A percentile compares a stretch with the other conserved stretches of the same genome.
These are phyloP conservation scores for Alternaria atra DNA, from an alignment of 2,329 filamentous ascomycete genomes.

Conservation along the genomic window DNA sequence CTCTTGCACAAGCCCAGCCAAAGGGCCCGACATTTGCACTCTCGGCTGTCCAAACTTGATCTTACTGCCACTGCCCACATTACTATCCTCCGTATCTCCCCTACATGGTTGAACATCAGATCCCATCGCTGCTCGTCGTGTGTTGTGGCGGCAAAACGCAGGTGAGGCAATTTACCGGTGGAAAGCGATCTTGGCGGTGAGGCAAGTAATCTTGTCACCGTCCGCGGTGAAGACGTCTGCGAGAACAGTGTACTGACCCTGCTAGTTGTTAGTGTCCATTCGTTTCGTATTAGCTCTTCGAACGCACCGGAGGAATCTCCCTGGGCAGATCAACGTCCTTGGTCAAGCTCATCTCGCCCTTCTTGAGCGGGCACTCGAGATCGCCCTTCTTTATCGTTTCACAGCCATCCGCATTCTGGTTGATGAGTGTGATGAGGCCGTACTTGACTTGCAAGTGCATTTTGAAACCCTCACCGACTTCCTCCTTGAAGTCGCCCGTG, in stretches of 20 bases:
- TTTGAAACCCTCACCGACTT: conserved; percentile 79
- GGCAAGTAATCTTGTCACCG: conserved; percentile 80
- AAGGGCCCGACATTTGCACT: conserved; percentile 46
- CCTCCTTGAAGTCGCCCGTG: conserved; percentile 74
- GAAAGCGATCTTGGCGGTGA: conserved; percentile 78
- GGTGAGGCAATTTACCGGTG: conserved; percentile 45
- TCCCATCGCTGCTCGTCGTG: conserved; percentile 21
- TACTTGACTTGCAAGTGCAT: conserved; percentile 90
- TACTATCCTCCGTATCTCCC: conserved; percentile 10
- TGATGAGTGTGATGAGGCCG: conserved; percentile 88
- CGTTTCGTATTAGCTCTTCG: not conserved
- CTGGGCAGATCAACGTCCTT: conserved; percentile 87
- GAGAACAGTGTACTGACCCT: conserved; percentile 90
- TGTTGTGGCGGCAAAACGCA: conserved; percentile 8
- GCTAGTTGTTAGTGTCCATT: conserved; percentile 22
- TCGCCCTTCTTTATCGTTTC: conserved; percentile 89
- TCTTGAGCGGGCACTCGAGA: conserved; percentile 84
- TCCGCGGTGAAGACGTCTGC: conserved; percentile 85
- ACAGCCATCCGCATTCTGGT: conserved; percentile 82
- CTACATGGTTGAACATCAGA: conserved; percentile 22
- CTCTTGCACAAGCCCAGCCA: conserved; percentile 47
- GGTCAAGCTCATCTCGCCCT: conserved; percentile 75
- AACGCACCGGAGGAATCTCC: conserved; percentile 86
- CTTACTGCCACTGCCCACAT: conserved; percentile 5
- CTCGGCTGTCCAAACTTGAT: conserved; percentile 44